These are phyloP conservation scores for Podospora fimiseda DNA, from an alignment of 495 filamentous ascomycete genomes.

Conservation along the genomic window DNA sequence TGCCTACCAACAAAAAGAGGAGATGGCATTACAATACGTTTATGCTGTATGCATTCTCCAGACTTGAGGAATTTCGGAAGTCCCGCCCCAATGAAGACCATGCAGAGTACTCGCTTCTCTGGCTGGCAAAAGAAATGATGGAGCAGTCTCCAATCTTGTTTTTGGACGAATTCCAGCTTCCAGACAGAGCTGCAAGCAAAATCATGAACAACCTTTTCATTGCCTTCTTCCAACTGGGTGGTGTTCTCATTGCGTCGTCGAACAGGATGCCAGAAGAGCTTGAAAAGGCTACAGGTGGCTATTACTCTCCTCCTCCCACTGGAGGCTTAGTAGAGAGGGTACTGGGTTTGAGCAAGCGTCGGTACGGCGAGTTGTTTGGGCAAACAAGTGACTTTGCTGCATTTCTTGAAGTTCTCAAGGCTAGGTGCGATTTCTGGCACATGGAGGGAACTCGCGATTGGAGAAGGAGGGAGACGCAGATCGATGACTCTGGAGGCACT, in stretches of 20 bases:
- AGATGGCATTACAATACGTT: constrained; percentile 73
- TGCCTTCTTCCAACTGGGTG: constrained; percentile 66
- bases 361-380: constrained; percentile 37
- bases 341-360: constrained; percentile 27
- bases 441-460: constrained; percentile 63
- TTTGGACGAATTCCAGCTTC: constrained; percentile 68
- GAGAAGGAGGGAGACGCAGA: constrained; percentile 45
- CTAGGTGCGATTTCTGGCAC: constrained; percentile 65
- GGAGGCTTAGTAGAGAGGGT: constrained; percentile 44
- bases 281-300: constrained; percentile 57
- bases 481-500: constrained; percentile 6
- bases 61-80: constrained; percentile 52
- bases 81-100: constrained; percentile 24
- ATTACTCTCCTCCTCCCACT: constrained; percentile 46
- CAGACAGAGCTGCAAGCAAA: constrained; percentile 60
- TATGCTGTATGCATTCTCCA: constrained; percentile 62
- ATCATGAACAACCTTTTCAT: constrained; percentile 65
- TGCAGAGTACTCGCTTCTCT: constrained; percentile 56
- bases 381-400: constrained; percentile 56
- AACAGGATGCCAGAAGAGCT: constrained; percentile 71
- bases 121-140: constrained; percentile 61
- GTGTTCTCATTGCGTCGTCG: constrained; percentile 64
- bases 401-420: constrained; percentile 62
- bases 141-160: constrained; percentile 63
- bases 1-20: constrained; percentile 59